A percentile compares a stretch with the other conserved stretches of the same genome.
These are phyloP conservation scores for Coniella lustricola DNA, from an alignment of 2,329 filamentous ascomycete genomes.

Conservation along the genomic window DNA sequence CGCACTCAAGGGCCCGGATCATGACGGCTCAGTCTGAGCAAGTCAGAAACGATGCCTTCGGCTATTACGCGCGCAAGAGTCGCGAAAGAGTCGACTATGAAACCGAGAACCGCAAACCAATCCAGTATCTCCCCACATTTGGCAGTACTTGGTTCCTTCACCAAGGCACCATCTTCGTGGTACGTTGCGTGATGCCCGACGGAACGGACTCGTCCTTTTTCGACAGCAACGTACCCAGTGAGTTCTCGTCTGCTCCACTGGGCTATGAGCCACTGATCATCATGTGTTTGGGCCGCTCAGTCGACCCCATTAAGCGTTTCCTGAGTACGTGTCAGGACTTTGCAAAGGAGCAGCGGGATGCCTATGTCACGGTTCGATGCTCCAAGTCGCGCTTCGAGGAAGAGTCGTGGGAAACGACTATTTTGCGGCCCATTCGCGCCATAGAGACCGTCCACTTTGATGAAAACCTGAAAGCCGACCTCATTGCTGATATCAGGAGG, in stretches of 20 bases:
- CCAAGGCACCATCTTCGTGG: constrained; percentile 28
- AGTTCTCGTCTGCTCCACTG: constrained; percentile 27
- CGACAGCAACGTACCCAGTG: constrained; percentile 22
- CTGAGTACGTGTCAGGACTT: constrained; percentile 25
- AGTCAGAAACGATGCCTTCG: constrained; percentile 25
- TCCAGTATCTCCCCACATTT: constrained; percentile 32
- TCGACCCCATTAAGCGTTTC: constrained; percentile 25
- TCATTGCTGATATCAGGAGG: constrained; percentile 55
- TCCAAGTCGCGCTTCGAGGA: constrained; percentile 22
- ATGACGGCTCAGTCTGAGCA: constrained; percentile 29
- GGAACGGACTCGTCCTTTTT: constrained; percentile 11
- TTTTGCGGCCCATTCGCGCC: constrained; percentile 26
- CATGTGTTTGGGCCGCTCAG: constrained; percentile 31
- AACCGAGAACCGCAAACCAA: constrained; percentile 28
- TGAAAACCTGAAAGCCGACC: constrained; percentile 50
- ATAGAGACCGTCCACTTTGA: constrained; percentile 27
- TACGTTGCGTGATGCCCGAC: constrained; percentile 25
- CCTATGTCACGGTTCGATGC: constrained; percentile 30
- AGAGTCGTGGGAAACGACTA: constrained; percentile 29
- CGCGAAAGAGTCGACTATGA: constrained; percentile 25
- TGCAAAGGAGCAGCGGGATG: constrained; percentile 29
- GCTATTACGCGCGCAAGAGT: constrained; percentile 21
- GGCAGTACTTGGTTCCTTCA: constrained; percentile 30
- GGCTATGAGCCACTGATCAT: constrained; percentile 32
- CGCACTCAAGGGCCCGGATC: constrained; percentile 24